Conservation (phyloP, 192 early-diverging fungal species). For the Coemansia umbellata region DNA sequence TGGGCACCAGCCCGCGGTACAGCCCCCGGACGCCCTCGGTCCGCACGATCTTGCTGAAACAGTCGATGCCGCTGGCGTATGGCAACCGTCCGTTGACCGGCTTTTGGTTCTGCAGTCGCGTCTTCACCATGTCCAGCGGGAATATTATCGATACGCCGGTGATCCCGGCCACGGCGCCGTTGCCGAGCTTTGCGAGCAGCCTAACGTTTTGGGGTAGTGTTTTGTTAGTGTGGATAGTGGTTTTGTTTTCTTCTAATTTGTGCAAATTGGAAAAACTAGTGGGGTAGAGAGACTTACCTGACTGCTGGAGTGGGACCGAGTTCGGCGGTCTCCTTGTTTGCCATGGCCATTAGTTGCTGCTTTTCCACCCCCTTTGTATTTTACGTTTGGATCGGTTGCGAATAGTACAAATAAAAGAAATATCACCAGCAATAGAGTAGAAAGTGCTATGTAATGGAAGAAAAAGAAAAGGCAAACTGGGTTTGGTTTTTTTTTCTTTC, state of each 20-base stretch:
- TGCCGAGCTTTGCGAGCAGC: conserved; percentile 51
- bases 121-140: conserved; percentile 71
- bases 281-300: too few relatives aligned
- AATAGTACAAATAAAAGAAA: too few relatives aligned
- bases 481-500: too few relatives aligned
- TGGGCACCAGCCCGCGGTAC: conserved; percentile 92
- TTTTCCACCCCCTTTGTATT: too few relatives aligned
- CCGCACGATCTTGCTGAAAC: conserved; percentile 79
- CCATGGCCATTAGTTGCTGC: conserved; percentile 10
- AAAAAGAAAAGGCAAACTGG: too few relatives aligned
- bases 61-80: conserved; percentile 61
- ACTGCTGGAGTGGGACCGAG: not conserved
- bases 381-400: too few relatives aligned
- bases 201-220: conserved; percentile 10
- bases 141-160: conserved; percentile 60
- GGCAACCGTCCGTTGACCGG: conserved; percentile 51
- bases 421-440: too few relatives aligned
- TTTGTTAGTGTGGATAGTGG: too few relatives aligned
- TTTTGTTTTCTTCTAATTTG: too few relatives aligned
- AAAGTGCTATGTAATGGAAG: too few relatives aligned
- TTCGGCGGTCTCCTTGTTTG: not conserved
- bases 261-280: too few relatives aligned
- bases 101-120: conserved; percentile 63
- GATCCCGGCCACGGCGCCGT: conserved; percentile 60
- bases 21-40: conserved; percentile 85